These are phyloP conservation scores for Didymella pomorum DNA, from an alignment of 2,329 filamentous ascomycete genomes.

Conservation along the genomic window DNA sequence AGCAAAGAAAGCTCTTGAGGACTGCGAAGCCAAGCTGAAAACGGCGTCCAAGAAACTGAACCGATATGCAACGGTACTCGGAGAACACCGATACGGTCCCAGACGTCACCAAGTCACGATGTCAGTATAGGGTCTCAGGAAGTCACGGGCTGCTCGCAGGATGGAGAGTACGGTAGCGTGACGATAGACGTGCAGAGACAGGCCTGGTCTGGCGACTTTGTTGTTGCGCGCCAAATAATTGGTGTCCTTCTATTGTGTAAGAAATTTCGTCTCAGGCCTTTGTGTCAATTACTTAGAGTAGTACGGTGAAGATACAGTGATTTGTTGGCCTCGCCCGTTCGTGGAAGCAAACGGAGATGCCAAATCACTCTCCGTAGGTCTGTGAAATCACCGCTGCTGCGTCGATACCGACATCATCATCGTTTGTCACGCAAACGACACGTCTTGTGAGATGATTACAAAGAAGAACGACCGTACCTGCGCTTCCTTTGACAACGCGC, in stretches of 20 bases:
- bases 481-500: not conserved
- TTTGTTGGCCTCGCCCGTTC: not conserved
- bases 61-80: not conserved
- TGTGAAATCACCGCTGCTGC: not conserved
- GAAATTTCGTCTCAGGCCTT: not conserved
- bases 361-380: not conserved
- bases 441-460: not conserved
- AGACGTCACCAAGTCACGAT: not conserved
- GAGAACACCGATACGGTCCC: not conserved
- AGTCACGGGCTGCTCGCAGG: not conserved
- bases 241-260: not conserved
- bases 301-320: not conserved
- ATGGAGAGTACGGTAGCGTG: not conserved
- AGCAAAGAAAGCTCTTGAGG: slow-evolving; percentile 4
- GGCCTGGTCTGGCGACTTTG: not conserved
- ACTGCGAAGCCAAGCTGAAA: slow-evolving; percentile 9
- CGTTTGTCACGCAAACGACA: not conserved
- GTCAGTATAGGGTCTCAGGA: not conserved
- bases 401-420: not conserved
- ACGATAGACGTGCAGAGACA: not conserved
- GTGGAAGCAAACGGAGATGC: not conserved
- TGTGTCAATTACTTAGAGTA: not conserved
- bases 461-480: not conserved
- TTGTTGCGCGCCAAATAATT: not conserved
- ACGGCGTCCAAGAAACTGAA: not conserved